Percentiles rank a stretch among this genome's conserved stretches.
Evolutionary conservation across 306 rosid species (phyloP).

Genomic region (Albizia julibrissin): DNA sequence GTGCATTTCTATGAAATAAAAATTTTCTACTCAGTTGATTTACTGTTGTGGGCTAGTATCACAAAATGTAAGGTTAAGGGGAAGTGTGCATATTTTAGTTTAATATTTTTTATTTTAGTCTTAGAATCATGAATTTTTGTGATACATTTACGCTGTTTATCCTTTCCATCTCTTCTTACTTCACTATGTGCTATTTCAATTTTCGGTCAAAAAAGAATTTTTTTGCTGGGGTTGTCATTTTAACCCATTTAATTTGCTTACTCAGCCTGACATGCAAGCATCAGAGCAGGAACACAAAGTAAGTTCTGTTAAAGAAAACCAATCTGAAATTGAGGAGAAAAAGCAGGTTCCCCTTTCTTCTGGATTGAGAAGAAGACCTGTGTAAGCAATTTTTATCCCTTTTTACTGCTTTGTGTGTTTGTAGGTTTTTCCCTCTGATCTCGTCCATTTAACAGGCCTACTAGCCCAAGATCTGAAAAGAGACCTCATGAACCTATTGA

Average conservation of each 20-base stretch:
- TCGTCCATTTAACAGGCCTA: constrained; percentile 54
- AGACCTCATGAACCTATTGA: constrained; percentile 49
- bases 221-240: constrained; percentile 12
- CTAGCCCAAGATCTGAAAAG: constrained; percentile 46
- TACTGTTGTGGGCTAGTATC: background rate
- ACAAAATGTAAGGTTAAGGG: background rate
- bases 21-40: background rate
- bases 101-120: constrained; percentile 6
- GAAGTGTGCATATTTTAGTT: background rate
- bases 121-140: constrained; percentile 14
- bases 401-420: constrained; percentile 15
- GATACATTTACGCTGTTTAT: background rate
- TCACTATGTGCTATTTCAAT: constrained; percentile 8
- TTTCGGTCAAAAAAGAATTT: background rate
- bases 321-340: constrained; percentile 50
- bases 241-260: constrained; percentile 37
- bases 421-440: constrained; percentile 32
- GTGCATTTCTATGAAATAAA: background rate
- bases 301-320: constrained; percentile 42
- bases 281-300: constrained; percentile 47
- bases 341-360: constrained; percentile 51
- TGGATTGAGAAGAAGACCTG: constrained; percentile 77
- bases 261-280: constrained; percentile 52
- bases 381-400: constrained; percentile 47
- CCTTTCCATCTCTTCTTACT: background rate